Evolutionary conservation across 2,329 filamentous ascomycete species (phyloP).

Genomic region (Xylaria arbuscula): DNA sequence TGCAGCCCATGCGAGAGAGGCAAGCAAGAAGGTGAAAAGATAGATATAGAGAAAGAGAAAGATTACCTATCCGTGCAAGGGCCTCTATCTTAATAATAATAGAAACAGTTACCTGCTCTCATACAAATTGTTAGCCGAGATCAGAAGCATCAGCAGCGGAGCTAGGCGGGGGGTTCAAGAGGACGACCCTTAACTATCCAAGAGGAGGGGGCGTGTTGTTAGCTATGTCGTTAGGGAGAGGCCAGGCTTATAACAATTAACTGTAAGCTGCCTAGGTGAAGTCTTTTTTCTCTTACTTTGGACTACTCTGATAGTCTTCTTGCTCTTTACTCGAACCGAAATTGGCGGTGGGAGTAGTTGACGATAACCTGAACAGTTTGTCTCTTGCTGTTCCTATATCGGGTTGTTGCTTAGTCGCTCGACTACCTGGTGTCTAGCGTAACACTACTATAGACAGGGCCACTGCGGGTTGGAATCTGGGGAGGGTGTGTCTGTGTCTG

Average conservation of each 20-base stretch:
- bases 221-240: conserved; percentile 15
- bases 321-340: conserved; percentile 17
- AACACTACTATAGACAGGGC: conserved; percentile 44
- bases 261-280: conserved; percentile 22
- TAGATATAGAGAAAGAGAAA: conserved; percentile 7
- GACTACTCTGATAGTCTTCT: conserved; percentile 10
- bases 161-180: conserved; percentile 29
- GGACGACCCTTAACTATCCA: conserved; percentile 13
- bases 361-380: conserved; percentile 1
- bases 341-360: conserved; percentile 6
- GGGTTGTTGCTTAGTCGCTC: conserved; percentile 20
- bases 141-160: conserved; percentile 28
- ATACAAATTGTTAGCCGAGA: conserved; percentile 31
- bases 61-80: conserved; percentile 20
- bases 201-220: conserved; percentile 17
- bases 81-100: conserved; percentile 34
- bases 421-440: conserved; percentile 37
- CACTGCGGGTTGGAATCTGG: conserved; percentile 47
- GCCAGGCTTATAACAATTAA: conserved; percentile 2
- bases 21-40: conserved; percentile 1
- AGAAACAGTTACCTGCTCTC: conserved; percentile 28
- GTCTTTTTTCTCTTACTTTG: conserved; percentile 22
- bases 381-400: conserved; percentile 9
- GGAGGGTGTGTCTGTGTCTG: conserved; percentile 41
- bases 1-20: conserved; percentile 10